Conservation (phyloP, 2,329 filamentous ascomycete species). For the Cladosporium oxysporum region DNA sequence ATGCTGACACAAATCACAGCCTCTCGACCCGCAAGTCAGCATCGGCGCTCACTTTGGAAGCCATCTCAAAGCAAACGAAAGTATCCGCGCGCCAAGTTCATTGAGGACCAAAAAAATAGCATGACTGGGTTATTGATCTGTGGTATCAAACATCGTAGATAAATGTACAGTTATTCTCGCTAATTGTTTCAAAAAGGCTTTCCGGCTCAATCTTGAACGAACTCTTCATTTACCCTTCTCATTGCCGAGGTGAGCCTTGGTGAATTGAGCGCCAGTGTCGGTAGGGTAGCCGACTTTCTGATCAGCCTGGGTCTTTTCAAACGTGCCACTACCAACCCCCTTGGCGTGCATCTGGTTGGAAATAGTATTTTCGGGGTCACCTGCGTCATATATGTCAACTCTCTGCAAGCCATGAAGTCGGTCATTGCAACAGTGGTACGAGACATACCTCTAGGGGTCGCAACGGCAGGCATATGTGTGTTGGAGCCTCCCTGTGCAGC, state of each 20-base stretch:
- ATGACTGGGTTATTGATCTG: not conserved
- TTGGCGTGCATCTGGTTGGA: constrained; percentile 31
- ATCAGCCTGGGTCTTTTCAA: constrained; percentile 35
- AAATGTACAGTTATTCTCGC: not conserved
- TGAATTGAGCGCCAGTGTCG: constrained; percentile 30
- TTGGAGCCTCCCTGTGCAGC: constrained; percentile 38
- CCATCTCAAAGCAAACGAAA: not conserved
- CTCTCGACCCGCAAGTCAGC: not conserved
- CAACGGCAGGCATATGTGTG: constrained; percentile 38
- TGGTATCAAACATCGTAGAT: not conserved
- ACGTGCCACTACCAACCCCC: constrained; percentile 36
- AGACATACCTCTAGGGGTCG: constrained; percentile 37
- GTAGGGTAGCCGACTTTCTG: constrained; percentile 30
- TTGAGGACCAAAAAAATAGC: no score
- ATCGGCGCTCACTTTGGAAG: not conserved
- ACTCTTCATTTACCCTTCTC: constrained; percentile 38
- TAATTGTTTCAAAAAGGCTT: not conserved
- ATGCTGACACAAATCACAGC: not conserved
- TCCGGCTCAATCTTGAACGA: not conserved
- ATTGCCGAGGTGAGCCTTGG: constrained; percentile 37
- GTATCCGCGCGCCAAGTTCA: no score
- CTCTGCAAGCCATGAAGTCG: not conserved
- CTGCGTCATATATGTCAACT: constrained; percentile 20
- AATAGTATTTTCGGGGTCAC: constrained; percentile 29
- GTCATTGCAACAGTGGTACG: not conserved